These are phyloP conservation scores for Hypericum androsaemum DNA, from an alignment of 345 rosid genomes.

Conservation along the genomic window DNA sequence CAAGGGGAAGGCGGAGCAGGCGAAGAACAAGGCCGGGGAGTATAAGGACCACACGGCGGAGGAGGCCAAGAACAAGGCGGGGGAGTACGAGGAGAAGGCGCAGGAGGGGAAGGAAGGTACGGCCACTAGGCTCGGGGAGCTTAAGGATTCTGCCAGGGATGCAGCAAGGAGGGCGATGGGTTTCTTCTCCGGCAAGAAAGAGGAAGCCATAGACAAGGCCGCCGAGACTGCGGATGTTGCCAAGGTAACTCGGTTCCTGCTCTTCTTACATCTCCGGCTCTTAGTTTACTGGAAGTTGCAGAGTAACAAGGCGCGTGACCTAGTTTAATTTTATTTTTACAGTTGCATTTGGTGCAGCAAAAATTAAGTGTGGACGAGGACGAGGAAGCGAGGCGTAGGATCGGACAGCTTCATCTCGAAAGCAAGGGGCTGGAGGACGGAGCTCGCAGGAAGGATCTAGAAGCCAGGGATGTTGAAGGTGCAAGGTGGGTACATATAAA, in stretches of 20 bases:
- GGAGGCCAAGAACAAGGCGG: not conserved
- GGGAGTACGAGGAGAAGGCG: not conserved
- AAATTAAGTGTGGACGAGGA: not conserved
- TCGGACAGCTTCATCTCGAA: not conserved
- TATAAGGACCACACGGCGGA: not conserved
- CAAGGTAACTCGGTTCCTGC: no score
- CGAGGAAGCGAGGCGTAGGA: not conserved
- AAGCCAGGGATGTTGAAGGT: not conserved
- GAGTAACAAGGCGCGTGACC: no score
- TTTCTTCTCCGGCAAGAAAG: constrained; percentile 7
- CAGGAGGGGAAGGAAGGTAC: not conserved
- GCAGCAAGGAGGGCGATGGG: not conserved
- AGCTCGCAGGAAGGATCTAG: not conserved
- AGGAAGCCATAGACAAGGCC: not conserved
- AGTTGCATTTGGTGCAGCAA: not conserved
- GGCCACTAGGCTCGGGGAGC: not conserved
- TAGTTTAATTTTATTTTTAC: no score
- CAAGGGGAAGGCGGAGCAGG: not conserved
- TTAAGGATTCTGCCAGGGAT: no score
- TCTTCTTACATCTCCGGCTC: no score
- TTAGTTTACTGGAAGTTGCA: no score
- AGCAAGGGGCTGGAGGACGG: not conserved
- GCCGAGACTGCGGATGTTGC: not conserved
- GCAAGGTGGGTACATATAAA: not conserved
- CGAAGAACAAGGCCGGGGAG: constrained; percentile 6